These are phyloP conservation scores for Erythrophleum ivorense DNA, from an alignment of 331 rosid species.

Conservation along the genomic window DNA sequence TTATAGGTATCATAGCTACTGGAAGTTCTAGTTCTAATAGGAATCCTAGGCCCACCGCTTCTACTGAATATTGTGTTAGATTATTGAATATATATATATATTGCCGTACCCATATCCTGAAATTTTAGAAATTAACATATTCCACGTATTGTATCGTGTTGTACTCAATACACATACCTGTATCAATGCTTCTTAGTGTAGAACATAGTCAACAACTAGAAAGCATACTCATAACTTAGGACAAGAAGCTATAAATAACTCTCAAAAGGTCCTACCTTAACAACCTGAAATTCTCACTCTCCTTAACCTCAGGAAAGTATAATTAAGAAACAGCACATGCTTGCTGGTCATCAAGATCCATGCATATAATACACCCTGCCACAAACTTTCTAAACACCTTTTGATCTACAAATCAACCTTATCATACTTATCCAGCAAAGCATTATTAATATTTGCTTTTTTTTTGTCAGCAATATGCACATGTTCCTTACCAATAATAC, in stretches of 20 bases:
- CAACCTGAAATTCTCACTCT: constrained; percentile 6
- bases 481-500: neutral
- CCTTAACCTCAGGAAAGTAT: neutral
- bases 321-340: neutral
- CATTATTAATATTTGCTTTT: neutral
- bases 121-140: too few species aligned
- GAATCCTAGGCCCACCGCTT: too few species aligned
- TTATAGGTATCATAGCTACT: too few species aligned
- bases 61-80: too few species aligned
- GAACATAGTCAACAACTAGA: neutral
- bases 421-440: neutral
- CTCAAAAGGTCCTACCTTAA: neutral
- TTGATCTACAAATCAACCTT: neutral
- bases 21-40: too few species aligned
- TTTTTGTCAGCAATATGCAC: neutral
- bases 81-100: too few species aligned
- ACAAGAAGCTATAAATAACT: neutral
- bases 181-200: too few species aligned
- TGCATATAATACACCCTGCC: neutral
- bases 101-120: too few species aligned
- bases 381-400: neutral
- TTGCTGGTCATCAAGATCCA: neutral
- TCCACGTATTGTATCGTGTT: too few species aligned
- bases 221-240: neutral
- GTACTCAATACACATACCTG: too few species aligned